Percentiles rank a stretch among this genome's conserved stretches.
Conservation (phyloP, 805 yeast species). For the Millerozyma acaciae region DNA sequence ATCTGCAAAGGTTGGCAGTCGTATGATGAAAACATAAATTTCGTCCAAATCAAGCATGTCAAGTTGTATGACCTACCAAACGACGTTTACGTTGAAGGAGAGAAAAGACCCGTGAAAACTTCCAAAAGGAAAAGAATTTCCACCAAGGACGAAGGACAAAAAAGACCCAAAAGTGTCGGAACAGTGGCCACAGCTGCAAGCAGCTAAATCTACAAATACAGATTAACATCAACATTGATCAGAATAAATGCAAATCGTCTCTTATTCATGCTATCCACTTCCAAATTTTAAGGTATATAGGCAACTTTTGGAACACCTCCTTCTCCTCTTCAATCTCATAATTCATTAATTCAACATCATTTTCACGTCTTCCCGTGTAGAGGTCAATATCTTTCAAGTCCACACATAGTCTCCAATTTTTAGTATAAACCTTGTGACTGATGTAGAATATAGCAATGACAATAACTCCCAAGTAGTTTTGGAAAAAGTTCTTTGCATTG, state of each 20-base stretch:
- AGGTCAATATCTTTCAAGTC: constrained; percentile 35
- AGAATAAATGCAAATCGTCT: constrained; percentile 14
- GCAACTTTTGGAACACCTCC: constrained; percentile 11
- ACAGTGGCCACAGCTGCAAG: constrained; percentile 10
- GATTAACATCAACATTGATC: constrained; percentile 16
- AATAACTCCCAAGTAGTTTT: constrained; percentile 32
- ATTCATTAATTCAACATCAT: constrained; percentile 35
- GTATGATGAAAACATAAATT: constrained; percentile 57
- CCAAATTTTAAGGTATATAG: constrained; percentile 17
- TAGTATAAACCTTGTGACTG: constrained; percentile 35
- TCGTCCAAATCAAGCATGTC: constrained; percentile 61
- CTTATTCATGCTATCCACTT: not conserved
- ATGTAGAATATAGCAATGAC: constrained; percentile 30
- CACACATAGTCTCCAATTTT: constrained; percentile 29
- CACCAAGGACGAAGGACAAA: constrained; percentile 11
- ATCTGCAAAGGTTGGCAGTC: constrained; percentile 71
- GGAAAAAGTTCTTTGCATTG: constrained; percentile 32
- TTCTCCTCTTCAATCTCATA: constrained; percentile 40
- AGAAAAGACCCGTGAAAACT: constrained; percentile 63
- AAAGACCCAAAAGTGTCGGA: constrained; percentile 21
- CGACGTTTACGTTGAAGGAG: constrained; percentile 77
- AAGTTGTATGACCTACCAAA: constrained; percentile 75
- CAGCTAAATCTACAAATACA: constrained; percentile 9
- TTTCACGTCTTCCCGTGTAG: constrained; percentile 41
- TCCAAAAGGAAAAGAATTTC: constrained; percentile 32